A percentile compares a stretch with the other conserved stretches of the same genome.
Conservation (phyloP, 495 filamentous ascomycete genomes). For the Talaromyces thailandensis region DNA sequence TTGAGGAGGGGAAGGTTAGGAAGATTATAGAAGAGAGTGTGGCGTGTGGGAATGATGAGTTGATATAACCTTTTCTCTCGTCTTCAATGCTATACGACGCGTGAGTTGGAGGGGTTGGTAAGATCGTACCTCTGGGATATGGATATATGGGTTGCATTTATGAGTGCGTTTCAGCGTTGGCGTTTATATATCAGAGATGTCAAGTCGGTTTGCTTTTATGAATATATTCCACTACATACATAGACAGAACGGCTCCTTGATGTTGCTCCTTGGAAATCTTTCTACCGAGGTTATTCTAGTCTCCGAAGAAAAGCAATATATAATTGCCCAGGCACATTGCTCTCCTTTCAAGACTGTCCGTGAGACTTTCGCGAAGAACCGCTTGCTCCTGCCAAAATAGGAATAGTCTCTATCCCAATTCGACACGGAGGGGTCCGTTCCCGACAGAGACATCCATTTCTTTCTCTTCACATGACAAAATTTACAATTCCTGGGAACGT, state of each 20-base stretch:
- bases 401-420: background rate
- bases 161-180: conserved; percentile 6
- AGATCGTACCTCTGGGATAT: background rate
- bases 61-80: conserved; percentile 41
- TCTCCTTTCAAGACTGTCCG: no score
- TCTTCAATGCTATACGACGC: no score
- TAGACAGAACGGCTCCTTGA: background rate
- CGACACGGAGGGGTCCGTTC: background rate
- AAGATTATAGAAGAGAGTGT: conserved; percentile 72
- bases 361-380: background rate
- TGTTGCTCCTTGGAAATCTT: background rate
- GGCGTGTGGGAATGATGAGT: conserved; percentile 61
- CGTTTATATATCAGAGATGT: background rate
- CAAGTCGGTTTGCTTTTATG: background rate
- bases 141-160: background rate
- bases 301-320: no score
- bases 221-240: background rate
- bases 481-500: background rate
- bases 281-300: background rate
- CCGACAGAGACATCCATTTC: background rate
- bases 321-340: no score
- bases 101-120: background rate
- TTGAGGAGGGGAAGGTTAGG: conserved; percentile 66
- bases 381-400: background rate
- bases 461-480: background rate